Evolutionary conservation across 352 stramenopile species (phyloP).

Genomic region (Phytophthora uliginosa): DNA sequence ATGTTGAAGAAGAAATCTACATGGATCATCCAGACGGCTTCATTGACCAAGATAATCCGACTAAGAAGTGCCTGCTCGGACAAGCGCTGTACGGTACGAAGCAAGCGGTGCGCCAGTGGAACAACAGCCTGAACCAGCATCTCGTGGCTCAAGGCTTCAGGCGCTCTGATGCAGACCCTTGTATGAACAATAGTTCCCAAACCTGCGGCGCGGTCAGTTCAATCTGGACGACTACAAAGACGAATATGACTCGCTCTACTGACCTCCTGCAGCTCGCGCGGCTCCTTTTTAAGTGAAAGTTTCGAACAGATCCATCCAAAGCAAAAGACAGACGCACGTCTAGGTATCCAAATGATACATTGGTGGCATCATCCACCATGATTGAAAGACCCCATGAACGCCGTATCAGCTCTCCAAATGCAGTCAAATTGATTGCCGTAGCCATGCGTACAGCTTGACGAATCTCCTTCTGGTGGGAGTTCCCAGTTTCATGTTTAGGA

Average conservation of each 20-base stretch:
- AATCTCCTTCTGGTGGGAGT: too few relatives aligned
- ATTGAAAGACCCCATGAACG: too few relatives aligned
- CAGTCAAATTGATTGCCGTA: too few relatives aligned
- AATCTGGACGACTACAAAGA: not conserved
- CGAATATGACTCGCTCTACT: not conserved
- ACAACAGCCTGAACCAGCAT: conserved; percentile 9
- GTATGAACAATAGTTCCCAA: not conserved
- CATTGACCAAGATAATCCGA: conserved; percentile 1
- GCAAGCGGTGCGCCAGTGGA: conserved; percentile 14
- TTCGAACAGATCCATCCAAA: too few relatives aligned
- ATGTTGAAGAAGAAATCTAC: conserved; percentile 34
- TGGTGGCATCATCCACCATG: too few relatives aligned
- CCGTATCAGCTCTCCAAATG: too few relatives aligned
- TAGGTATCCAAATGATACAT: too few relatives aligned
- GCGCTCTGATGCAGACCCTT: conserved; percentile 1
- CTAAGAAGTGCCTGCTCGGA: conserved; percentile 3
- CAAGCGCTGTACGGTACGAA: conserved; percentile 9
- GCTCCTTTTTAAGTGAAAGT: too few relatives aligned
- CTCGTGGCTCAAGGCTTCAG: conserved; percentile 7
- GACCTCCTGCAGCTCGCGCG: too few relatives aligned
- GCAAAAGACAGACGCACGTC: too few relatives aligned
- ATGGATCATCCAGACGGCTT: conserved; percentile 28
- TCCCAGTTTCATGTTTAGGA: too few relatives aligned
- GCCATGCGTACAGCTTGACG: too few relatives aligned
- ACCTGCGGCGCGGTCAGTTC: not conserved